Evolutionary conservation across 345 rosid genomes (phyloP).

Genomic region (Gossypium sturtianum): DNA sequence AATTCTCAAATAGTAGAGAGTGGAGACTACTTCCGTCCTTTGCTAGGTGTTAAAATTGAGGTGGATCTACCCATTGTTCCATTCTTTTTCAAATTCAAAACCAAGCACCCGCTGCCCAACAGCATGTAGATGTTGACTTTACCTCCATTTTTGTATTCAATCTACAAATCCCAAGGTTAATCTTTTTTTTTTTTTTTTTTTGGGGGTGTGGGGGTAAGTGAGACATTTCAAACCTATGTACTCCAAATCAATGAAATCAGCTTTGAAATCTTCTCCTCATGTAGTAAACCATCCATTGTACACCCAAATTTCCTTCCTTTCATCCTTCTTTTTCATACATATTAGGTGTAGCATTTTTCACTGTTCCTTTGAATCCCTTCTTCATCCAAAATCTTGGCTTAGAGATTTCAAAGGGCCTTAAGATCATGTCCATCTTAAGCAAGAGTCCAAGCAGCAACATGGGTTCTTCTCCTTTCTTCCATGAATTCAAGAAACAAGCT

Average conservation of each 20-base stretch:
- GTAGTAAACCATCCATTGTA: not conserved
- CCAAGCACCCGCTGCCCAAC: not conserved
- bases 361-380: not conserved
- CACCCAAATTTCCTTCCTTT: not conserved
- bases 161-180: not conserved
- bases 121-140: conserved; percentile 22
- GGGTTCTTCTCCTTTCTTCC: conserved; percentile 43
- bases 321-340: no score
- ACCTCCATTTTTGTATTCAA: not conserved
- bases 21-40: no score
- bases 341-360: not conserved
- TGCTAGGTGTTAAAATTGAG: no score
- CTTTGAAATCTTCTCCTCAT: conserved; percentile 21
- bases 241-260: not conserved
- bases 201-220: not conserved
- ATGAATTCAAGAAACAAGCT: conserved; percentile 80
- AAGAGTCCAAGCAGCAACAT: conserved; percentile 35
- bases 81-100: conserved; percentile 19
- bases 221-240: not conserved
- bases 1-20: no score
- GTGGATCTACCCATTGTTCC: no score
- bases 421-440: conserved; percentile 50
- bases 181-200: not conserved
- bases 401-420: not conserved
- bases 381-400: not conserved